phyloP scores from a whole-genome alignment of 306 rosid genomes.

The Delonix regia region DNA sequence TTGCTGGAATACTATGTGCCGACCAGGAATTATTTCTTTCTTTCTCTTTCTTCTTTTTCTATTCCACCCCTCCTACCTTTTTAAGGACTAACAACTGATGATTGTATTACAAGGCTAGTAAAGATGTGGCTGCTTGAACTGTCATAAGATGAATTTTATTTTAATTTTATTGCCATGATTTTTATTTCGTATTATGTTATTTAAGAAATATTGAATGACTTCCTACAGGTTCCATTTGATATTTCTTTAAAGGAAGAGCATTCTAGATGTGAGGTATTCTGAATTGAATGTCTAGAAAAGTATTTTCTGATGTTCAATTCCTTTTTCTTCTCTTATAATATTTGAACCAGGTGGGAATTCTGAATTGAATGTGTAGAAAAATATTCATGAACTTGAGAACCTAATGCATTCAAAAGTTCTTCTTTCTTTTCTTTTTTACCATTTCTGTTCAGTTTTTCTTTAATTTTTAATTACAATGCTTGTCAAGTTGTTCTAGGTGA shows the following conservation, averaged over 20 bases:
- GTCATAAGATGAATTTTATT: conserved; percentile 21
- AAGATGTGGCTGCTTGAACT: conserved; percentile 12
- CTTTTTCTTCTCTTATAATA: conserved; percentile 15
- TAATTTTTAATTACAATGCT: not conserved
- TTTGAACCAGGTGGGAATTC: conserved; percentile 58
- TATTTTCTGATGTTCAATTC: conserved; percentile 16
- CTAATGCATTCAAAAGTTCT: conserved; percentile 82
- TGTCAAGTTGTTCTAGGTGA: conserved; percentile 17
- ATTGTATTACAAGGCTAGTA: conserved; percentile 9
- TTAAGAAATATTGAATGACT: conserved; percentile 25
- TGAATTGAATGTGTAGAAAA: conserved; percentile 43
- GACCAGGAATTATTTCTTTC: no score
- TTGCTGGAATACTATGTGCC: conserved; percentile 37
- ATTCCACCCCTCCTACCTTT: no score
- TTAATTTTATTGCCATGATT: conserved; percentile 11
- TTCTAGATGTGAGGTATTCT: conserved; percentile 53
- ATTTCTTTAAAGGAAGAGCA: conserved; percentile 48
- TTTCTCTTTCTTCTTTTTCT: not conserved
- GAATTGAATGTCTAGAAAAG: no score
- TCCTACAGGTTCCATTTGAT: conserved; percentile 65
- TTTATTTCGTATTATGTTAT: not conserved
- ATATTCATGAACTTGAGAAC: conserved; percentile 61
- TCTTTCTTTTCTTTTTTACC: conserved; percentile 19
- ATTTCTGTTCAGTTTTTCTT: not conserved
- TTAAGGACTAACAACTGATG: no score